Evolutionary conservation across 176 grass and related monocot species (phyloP).

Genomic region (Chloris gayana): DNA sequence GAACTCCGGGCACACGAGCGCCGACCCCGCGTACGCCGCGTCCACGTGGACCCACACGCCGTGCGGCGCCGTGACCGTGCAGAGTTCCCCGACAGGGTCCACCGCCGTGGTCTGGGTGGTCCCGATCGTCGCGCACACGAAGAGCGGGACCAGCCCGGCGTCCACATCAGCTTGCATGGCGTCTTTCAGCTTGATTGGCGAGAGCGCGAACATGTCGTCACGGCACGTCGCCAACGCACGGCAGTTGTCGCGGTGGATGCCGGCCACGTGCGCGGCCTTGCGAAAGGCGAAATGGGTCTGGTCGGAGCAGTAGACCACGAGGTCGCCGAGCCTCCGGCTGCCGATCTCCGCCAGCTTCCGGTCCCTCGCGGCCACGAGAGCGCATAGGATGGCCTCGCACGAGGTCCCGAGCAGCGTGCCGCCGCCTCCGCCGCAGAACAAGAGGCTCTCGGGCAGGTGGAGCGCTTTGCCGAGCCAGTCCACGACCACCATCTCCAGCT

Average conservation of each 20-base stretch:
- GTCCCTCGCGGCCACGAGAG: conserved; percentile 39
- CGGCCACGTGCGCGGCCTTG: conserved; percentile 30
- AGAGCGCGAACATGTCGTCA: conserved; percentile 11
- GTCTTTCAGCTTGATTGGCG: neutral
- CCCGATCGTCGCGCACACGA: conserved; percentile 41
- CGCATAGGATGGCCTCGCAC: conserved; percentile 41
- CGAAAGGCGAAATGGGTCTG: conserved; percentile 40
- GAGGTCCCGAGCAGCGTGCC: conserved; percentile 41
- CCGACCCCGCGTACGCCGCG: conserved; percentile 4
- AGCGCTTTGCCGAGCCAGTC: conserved; percentile 46
- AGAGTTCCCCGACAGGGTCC: conserved; percentile 25
- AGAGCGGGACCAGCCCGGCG: conserved; percentile 30
- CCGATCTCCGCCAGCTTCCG: conserved; percentile 15
- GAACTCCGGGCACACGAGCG: conserved; percentile 18
- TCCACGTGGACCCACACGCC: conserved; percentile 23
- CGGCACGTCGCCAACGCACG: conserved; percentile 19
- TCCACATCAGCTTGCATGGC: conserved; percentile 32
- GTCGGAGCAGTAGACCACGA: conserved; percentile 48
- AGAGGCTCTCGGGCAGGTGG: neutral
- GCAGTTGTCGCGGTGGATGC: conserved; percentile 40
- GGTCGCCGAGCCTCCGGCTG: neutral
- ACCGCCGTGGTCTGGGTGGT: conserved; percentile 29
- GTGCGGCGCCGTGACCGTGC: conserved; percentile 24
- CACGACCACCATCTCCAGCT: conserved; percentile 39
- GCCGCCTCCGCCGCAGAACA: conserved; percentile 39